Percentiles rank a stretch among this genome's conserved stretches.
Evolutionary conservation across 2,329 filamentous ascomycete species (phyloP).

Genomic region (Catunica adiposa): DNA sequence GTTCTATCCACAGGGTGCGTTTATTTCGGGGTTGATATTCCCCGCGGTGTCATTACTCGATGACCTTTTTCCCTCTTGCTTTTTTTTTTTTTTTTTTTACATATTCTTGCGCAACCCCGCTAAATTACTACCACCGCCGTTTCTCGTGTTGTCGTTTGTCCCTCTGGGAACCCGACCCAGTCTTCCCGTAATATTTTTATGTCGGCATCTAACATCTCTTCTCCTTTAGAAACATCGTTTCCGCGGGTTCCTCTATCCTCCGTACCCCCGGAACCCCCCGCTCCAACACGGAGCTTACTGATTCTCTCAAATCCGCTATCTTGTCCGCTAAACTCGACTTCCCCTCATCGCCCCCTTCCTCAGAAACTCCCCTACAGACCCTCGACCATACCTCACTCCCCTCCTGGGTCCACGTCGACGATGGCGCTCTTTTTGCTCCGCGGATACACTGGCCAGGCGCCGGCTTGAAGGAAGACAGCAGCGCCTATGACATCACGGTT

Average conservation of each 20-base stretch:
- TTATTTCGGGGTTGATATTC: not conserved
- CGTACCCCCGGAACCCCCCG: conserved; percentile 61
- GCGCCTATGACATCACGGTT: conserved; percentile 83
- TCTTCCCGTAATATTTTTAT: not conserved
- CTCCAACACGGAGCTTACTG: conserved; percentile 85
- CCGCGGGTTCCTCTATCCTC: conserved; percentile 66
- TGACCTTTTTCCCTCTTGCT: too few relatives aligned
- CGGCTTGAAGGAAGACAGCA: conserved; percentile 62
- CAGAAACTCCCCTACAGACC: conserved; percentile 18
- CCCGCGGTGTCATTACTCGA: not conserved
- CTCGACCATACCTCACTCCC: conserved; percentile 20
- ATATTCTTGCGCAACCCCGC: not conserved
- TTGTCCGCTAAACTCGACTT: conserved; percentile 52
- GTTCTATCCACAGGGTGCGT: not conserved
- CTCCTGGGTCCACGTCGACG: conserved; percentile 52
- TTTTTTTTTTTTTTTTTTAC: not conserved
- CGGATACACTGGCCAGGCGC: conserved; percentile 55
- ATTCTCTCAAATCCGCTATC: conserved; percentile 74
- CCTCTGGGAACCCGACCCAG: too few relatives aligned
- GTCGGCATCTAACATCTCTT: not conserved
- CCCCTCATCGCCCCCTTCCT: not conserved
- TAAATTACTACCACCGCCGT: not conserved
- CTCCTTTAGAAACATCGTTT: conserved; percentile 52
- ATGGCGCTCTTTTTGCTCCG: conserved; percentile 54
- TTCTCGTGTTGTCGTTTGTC: too few relatives aligned